Conservation (phyloP, 2,329 filamentous ascomycete genomes). For the Claviceps humidiphila region DNA sequence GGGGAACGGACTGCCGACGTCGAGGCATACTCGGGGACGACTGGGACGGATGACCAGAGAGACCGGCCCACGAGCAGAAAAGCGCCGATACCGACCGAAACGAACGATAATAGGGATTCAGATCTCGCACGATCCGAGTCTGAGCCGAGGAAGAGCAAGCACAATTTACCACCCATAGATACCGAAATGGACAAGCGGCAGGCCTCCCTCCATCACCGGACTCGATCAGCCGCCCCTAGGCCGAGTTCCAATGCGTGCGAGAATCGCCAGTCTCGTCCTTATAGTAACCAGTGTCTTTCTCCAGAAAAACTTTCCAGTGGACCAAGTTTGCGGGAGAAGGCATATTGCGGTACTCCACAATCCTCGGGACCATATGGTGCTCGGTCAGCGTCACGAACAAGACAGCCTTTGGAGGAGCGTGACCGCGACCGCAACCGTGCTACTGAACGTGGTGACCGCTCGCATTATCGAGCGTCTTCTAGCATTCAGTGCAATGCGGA, state of each 20-base stretch:
- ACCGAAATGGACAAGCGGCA: conserved; percentile 23
- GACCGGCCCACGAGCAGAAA: not conserved
- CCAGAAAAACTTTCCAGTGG: conserved; percentile 30
- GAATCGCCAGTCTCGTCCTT: conserved; percentile 14
- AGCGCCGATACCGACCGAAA: not conserved
- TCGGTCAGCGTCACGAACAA: conserved; percentile 19
- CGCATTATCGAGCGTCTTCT: conserved; percentile 15
- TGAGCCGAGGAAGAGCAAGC: conserved; percentile 19
- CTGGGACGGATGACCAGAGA: not conserved
- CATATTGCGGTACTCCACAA: conserved; percentile 20
- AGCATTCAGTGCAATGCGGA: conserved; percentile 16
- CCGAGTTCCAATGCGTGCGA: conserved; percentile 20
- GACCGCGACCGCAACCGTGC: conserved; percentile 11
- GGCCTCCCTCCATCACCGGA: conserved; percentile 19
- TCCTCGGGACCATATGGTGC: conserved; percentile 19
- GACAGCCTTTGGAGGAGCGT: conserved; percentile 13
- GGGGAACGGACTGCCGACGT: not conserved
- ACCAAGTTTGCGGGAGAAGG: conserved; percentile 28
- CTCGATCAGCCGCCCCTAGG: conserved; percentile 22
- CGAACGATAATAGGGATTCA: not conserved
- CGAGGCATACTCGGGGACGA: not conserved
- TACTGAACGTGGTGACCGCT: conserved; percentile 12
- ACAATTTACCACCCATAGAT: conserved; percentile 31
- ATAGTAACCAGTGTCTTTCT: conserved; percentile 24
- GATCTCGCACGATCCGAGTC: conserved; percentile 10